These are phyloP conservation scores for Lactuca sativa DNA, from an alignment of 129 eudicot species.

Conservation along the genomic window DNA sequence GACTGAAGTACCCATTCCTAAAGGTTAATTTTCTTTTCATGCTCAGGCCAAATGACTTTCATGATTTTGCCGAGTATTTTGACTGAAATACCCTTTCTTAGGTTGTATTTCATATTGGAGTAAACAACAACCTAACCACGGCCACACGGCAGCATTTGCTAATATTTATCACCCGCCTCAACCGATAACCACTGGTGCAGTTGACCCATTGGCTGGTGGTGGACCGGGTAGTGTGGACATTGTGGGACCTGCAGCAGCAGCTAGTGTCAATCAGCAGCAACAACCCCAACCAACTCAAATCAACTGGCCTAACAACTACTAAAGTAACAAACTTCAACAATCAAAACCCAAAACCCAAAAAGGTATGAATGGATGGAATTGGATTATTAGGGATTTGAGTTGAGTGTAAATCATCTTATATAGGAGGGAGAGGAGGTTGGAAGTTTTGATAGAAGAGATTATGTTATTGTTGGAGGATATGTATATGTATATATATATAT, in stretches of 20 bases:
- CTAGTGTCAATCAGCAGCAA: background rate
- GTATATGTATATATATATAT: too few relatives aligned
- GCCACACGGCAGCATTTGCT: slow-evolving; percentile 32
- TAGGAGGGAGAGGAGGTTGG: slow-evolving; percentile 35
- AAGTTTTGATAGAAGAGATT: slow-evolving; percentile 42
- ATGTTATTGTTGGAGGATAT: slow-evolving; percentile 24
- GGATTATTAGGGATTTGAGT: slow-evolving; percentile 14
- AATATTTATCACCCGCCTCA: slow-evolving; percentile 67
- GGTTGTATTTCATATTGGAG: too few relatives aligned
- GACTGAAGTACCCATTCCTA: too few relatives aligned
- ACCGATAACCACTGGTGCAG: slow-evolving; percentile 54
- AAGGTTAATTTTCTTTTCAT: too few relatives aligned
- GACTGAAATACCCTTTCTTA: too few relatives aligned
- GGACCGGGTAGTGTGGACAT: slow-evolving; percentile 1
- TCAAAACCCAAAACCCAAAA: slow-evolving; percentile 20
- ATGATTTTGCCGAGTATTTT: too few relatives aligned
- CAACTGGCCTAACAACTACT: slow-evolving; percentile 85
- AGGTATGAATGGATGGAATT: slow-evolving; percentile 20
- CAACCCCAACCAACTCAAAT: slow-evolving; percentile 46
- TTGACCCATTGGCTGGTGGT: slow-evolving; percentile 51
- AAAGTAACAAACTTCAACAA: slow-evolving; percentile 19
- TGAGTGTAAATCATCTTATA: slow-evolving; percentile 43
- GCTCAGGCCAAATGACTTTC: too few relatives aligned
- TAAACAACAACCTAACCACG: slow-evolving; percentile 63
- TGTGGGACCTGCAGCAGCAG: slow-evolving; percentile 19